Evolutionary conservation across 176 grass and related monocot species (phyloP), one percentile per base, ranked within the genome.

Genomic region (Oryza glumipatula): DNA sequence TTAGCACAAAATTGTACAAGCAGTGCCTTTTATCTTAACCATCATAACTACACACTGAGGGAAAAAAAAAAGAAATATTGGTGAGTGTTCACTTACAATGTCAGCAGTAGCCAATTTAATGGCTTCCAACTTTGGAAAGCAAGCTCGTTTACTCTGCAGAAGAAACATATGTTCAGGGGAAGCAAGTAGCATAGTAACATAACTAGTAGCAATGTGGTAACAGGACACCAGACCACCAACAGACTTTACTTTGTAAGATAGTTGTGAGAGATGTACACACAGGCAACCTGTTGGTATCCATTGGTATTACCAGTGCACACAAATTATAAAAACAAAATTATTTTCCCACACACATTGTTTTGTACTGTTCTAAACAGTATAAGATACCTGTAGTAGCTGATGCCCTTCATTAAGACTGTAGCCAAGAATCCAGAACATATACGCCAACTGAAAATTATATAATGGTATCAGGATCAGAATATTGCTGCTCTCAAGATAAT

Each of bases 91-190:
- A 86, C 96, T 92, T 92, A 99, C 96, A 83, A 96, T 96, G 76
- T 99, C 96, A 86, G 81, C 41, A 80, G 91, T 96, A 68, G 93
- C 91, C 76, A 70, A 85, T 86, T 94, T 98, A 78, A 98, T 98
- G 65, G 96, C 91, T 72, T 95, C 96, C 93, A 95, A 77, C 68
- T 98, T 98, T 7, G 91, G 93, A 75, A 89, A 98, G 79, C 89
- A 92, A 83, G 91, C 51, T 72, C 93, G 80, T 92, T 89, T 98
- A 79, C 88, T 95, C 96, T 98, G 80, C 16, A 75, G 79, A 60
- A 82, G 70, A 32, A 80, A 85, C 8, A 80, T 92, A 56, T 19
- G 28, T 30, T 60, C 32, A 13, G 15, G 44, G 3, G 7, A 5
- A 73, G 30, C 76, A 71, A 80, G 51, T 63, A 28, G 74, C 49